Evolutionary conservation across 257 asterid genomes (phyloP), one percentile per base, ranked within the genome.

Genomic region (Knoxia roxburghii): DNA sequence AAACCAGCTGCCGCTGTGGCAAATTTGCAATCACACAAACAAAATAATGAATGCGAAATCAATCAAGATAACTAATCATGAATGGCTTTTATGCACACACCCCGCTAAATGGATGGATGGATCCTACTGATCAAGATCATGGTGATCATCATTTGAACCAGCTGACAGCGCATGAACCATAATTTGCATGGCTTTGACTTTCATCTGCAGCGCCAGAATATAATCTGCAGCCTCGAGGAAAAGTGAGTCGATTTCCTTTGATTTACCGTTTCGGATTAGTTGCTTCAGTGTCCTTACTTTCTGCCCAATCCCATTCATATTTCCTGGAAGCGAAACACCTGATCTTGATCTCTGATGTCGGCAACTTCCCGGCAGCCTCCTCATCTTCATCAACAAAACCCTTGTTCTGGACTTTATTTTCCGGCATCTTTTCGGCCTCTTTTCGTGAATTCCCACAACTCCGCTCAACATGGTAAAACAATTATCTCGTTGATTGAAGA

Each of bases 171-270:
- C 67, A 71, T 71, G 58, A 5, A 82, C 88, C 79, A 83, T 73
- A 54, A 69, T 73, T 69, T 83, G 84, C 92, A 87, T 85, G 56
- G 82, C 70, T 63, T 69, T 79, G 43, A 79, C 86, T 68, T 82
- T 79, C 76, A 70, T 79, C 55, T 85, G 74, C 39, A 88, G 75
- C 24, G 79, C 86, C 72, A 78, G 3, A n/a, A 88, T 79, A 43
- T 88, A 84, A 68, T 88, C 86, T 11, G 92, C 84, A 0, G 95
- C 78, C 59, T 88, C 88, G 24, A 50, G 68, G 61, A 85, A 78
- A 50, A 85, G 81, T 64, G 73, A 26, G 37, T 82, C 95, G 49
- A 81, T 74, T 5, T 73, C 87, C 71, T 56, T 69, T 32, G 83
- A 75, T 17, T 74, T 80, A 55, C 84, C 40, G 26, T 78, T 80